Conservation (phyloP, 441 rosid species). For the Biscutella auriculata region DNA sequence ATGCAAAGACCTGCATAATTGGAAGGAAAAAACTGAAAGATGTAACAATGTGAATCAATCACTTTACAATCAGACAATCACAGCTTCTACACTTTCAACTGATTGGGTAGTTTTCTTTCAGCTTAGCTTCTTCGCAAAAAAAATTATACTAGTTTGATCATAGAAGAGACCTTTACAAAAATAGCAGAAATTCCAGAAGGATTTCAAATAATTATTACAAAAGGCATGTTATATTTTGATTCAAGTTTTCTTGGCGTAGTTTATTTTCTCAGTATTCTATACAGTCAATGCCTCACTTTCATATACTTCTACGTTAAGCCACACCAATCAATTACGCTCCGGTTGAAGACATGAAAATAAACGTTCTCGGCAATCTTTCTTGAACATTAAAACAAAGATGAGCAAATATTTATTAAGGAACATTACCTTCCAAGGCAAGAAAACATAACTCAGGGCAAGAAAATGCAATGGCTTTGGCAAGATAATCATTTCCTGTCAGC, state of each 20-base stretch:
- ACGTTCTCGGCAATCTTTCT: no score
- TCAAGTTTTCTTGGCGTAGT: no score
- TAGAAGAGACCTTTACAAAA: background rate
- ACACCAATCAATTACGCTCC: background rate
- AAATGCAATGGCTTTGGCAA: slow-evolving; percentile 38
- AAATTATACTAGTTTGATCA: background rate
- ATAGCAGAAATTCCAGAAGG: background rate
- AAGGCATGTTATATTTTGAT: no score
- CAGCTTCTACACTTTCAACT: background rate
- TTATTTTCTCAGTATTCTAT: background rate
- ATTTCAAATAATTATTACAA: background rate
- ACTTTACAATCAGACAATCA: background rate
- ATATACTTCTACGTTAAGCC: background rate
- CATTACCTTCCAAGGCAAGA: slow-evolving; percentile 76
- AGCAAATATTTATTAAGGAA: background rate
- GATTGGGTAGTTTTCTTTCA: background rate
- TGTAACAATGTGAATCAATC: background rate
- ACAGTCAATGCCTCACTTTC: background rate
- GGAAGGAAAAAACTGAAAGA: background rate
- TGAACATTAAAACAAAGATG: slow-evolving; percentile 2
- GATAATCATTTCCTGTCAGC: slow-evolving; percentile 35
- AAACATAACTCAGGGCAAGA: slow-evolving; percentile 47
- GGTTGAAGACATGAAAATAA: background rate
- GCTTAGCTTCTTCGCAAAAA: background rate
- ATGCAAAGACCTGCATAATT: slow-evolving; percentile 57